phyloP scores from a whole-genome alignment of 257 asterid species.

The Przewalskia tangutica region DNA sequence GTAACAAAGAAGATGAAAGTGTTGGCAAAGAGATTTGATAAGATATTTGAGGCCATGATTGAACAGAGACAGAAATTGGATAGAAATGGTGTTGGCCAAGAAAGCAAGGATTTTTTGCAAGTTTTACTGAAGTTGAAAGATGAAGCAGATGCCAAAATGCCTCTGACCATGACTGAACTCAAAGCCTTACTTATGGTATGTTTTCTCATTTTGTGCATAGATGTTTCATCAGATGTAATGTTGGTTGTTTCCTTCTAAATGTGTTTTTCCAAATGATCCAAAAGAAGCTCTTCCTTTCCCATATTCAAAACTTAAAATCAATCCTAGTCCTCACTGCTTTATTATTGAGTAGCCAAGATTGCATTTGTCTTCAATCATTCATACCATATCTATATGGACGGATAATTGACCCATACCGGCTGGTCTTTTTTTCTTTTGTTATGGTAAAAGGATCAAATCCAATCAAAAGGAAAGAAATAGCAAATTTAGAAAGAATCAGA shows the following conservation, averaged over 20 bases:
- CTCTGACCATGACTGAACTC: slow-evolving; percentile 46
- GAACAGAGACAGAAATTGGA: slow-evolving; percentile 28
- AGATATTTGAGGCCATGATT: slow-evolving; percentile 41
- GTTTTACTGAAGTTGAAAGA: no score
- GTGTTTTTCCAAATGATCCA: background rate
- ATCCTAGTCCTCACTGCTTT: background rate
- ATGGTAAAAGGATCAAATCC: no score
- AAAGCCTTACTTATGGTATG: slow-evolving; percentile 69
- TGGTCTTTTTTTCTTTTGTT: no score
- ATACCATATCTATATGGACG: background rate
- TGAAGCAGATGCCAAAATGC: no score
- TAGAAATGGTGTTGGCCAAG: background rate
- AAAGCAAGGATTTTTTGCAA: no score
- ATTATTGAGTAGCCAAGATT: background rate
- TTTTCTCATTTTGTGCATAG: no score
- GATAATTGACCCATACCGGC: no score
- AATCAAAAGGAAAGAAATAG: no score
- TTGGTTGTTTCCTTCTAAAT: background rate
- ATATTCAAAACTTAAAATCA: background rate
- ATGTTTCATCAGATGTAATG: background rate
- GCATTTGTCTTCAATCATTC: background rate
- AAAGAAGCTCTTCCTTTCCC: background rate
- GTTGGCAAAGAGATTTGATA: slow-evolving; percentile 37
- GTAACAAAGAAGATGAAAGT: slow-evolving; percentile 34
- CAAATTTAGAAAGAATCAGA: background rate